phyloP scores from a whole-genome alignment of 495 filamentous ascomycete species.

The Lepidopterella palustris region DNA sequence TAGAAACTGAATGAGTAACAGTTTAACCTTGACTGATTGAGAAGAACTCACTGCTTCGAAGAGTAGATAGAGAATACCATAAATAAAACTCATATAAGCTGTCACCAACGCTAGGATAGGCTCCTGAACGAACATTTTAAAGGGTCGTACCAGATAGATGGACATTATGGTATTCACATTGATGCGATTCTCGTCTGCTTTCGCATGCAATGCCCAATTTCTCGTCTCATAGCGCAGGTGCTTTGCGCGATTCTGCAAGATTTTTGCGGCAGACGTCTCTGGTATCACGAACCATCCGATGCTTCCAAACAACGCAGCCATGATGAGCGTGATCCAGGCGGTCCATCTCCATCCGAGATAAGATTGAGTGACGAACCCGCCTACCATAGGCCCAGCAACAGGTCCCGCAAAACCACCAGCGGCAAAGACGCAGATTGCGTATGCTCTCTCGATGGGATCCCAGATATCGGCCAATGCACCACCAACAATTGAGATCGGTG shows the following conservation, averaged over 20 bases:
- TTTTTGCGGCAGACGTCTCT: slow-evolving; percentile 54
- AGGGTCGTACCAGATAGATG: slow-evolving; percentile 55
- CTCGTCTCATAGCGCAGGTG: slow-evolving; percentile 53
- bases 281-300: slow-evolving; percentile 44
- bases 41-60: slow-evolving; percentile 31
- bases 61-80: slow-evolving; percentile 37
- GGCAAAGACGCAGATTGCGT: slow-evolving; percentile 54
- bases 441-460: slow-evolving; percentile 53
- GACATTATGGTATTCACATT: slow-evolving; percentile 42
- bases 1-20: neutral
- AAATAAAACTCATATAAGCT: slow-evolving; percentile 39
- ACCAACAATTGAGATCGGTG: slow-evolving; percentile 56
- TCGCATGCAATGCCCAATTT: slow-evolving; percentile 55
- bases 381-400: slow-evolving; percentile 33
- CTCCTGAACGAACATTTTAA: slow-evolving; percentile 55
- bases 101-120: slow-evolving; percentile 53
- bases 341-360: slow-evolving; percentile 43
- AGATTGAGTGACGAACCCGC: slow-evolving; percentile 35
- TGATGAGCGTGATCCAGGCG: slow-evolving; percentile 58
- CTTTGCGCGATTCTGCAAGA: slow-evolving; percentile 51
- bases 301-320: slow-evolving; percentile 45
- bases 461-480: slow-evolving; percentile 60
- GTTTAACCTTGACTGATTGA: no score
- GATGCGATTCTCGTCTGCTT: slow-evolving; percentile 50
- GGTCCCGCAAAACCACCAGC: slow-evolving; percentile 34